A percentile compares a stretch with the other conserved stretches of the same genome.
phyloP scores from a whole-genome alignment of 1,284 basidiomycete species.

The Apiotrichum domesticum region DNA sequence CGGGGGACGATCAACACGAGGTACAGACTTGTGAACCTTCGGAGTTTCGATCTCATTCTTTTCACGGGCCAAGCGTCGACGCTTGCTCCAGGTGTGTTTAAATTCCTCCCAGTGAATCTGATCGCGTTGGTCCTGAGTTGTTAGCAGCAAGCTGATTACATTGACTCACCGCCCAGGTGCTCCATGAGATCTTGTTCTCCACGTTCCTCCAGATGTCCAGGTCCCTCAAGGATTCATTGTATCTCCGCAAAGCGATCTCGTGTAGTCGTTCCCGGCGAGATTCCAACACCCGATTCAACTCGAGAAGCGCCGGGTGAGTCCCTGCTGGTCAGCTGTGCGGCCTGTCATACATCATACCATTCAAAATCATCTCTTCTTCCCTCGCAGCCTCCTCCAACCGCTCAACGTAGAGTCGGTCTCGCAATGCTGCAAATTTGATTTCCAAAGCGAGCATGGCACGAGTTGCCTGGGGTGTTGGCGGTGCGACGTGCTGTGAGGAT shows the following conservation, averaged over 20 bases:
- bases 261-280: conserved; percentile 39
- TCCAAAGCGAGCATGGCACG: conserved; percentile 53
- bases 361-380: conserved; percentile 53
- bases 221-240: conserved; percentile 47
- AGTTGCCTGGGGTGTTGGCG: conserved; percentile 49
- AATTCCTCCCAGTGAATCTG: conserved; percentile 49
- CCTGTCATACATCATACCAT: conserved; percentile 39
- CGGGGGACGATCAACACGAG: conserved; percentile 21
- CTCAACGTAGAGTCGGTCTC: conserved; percentile 55
- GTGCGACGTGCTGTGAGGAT: conserved; percentile 30
- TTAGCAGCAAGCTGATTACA: conserved; percentile 4
- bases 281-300: conserved; percentile 46
- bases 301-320: conserved; percentile 51
- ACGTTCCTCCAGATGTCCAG: conserved; percentile 45
- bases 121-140: conserved; percentile 39
- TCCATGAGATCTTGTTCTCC: conserved; percentile 48
- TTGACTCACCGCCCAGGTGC: conserved; percentile 49
- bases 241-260: conserved; percentile 38
- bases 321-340: conserved; percentile 29
- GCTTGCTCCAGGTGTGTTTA: conserved; percentile 51
- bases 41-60: conserved; percentile 52
- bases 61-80: conserved; percentile 51
- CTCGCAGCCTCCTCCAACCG: conserved; percentile 52
- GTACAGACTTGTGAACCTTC: conserved; percentile 43
- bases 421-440: conserved; percentile 53